phyloP scores from a whole-genome alignment of 2,329 filamentous ascomycete species.

The Fusarium algeriense region DNA sequence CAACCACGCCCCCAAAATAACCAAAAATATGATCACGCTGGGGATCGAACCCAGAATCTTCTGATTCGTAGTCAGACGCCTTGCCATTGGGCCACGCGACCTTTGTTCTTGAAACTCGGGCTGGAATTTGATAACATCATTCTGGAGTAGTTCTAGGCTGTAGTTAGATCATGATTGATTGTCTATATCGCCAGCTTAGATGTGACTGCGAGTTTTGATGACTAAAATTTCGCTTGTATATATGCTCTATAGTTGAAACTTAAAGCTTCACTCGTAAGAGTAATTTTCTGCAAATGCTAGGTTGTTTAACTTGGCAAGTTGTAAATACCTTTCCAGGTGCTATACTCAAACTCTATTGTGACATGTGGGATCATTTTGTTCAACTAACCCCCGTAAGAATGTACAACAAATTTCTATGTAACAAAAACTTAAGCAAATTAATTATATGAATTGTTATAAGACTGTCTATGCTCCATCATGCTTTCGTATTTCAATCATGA shows the following conservation, averaged over 20 bases:
- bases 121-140: accelerated
- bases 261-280: no score
- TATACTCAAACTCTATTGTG: no score
- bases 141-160: accelerated
- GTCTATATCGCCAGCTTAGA: not conserved
- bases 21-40: constrained; percentile 39
- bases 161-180: not conserved
- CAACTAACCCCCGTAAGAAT: no score
- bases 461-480: not conserved
- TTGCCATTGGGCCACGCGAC: constrained; percentile 50
- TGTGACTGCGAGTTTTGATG: not conserved
- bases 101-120: not conserved
- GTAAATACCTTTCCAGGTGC: no score
- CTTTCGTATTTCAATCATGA: not conserved
- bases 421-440: not conserved
- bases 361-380: no score
- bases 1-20: not conserved
- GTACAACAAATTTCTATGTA: not conserved
- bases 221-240: not conserved
- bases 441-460: not conserved
- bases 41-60: constrained; percentile 52
- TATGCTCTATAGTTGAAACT: not conserved
- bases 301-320: no score
- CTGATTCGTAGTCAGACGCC: constrained; percentile 52
- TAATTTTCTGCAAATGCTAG: no score